Evolutionary conservation across 2,329 filamentous ascomycete genomes (phyloP).

Genomic region (Verticillium isaacii): DNA sequence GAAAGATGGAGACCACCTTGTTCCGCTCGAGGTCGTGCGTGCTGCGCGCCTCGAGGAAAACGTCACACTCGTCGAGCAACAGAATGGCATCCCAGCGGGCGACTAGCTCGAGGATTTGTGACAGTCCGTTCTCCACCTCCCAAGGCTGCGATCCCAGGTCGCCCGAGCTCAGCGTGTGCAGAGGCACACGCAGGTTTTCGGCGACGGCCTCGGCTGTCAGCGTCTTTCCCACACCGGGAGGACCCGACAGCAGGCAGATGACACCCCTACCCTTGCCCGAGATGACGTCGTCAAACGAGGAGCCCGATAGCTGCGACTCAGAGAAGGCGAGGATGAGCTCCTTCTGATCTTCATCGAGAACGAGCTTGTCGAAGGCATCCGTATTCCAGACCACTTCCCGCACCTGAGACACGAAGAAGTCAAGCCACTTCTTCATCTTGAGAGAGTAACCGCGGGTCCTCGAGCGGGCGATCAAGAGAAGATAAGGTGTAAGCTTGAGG

Average conservation of each 20-base stretch:
- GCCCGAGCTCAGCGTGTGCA: constrained; percentile 54
- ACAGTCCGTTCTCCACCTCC: constrained; percentile 62
- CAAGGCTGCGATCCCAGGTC: constrained; percentile 65
- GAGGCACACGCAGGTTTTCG: constrained; percentile 41
- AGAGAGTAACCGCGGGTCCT: constrained; percentile 42
- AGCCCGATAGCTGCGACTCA: constrained; percentile 38
- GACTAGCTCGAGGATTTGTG: constrained; percentile 78
- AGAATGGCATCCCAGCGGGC: constrained; percentile 83
- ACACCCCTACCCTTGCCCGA: constrained; percentile 58
- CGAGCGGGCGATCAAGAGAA: constrained; percentile 24
- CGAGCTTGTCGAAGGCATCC: constrained; percentile 42
- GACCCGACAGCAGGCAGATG: constrained; percentile 44
- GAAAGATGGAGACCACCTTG: constrained; percentile 69
- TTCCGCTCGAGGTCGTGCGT: constrained; percentile 37
- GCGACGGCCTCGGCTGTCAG: constrained; percentile 45
- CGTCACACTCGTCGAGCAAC: constrained; percentile 80
- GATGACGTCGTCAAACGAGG: constrained; percentile 48
- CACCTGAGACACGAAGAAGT: constrained; percentile 42
- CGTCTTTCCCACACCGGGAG: constrained; percentile 46
- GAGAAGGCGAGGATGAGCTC: constrained; percentile 47
- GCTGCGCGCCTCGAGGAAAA: constrained; percentile 55
- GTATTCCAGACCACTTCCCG: constrained; percentile 41
- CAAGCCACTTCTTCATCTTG: constrained; percentile 42
- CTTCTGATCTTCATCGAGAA: constrained; percentile 44
- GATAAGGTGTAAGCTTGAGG: constrained; percentile 23